Evolutionary conservation across 192 early-diverging fungal species (phyloP), one percentile per base, ranked within the genome.

Genomic region (Umbelopsis isabellina): DNA sequence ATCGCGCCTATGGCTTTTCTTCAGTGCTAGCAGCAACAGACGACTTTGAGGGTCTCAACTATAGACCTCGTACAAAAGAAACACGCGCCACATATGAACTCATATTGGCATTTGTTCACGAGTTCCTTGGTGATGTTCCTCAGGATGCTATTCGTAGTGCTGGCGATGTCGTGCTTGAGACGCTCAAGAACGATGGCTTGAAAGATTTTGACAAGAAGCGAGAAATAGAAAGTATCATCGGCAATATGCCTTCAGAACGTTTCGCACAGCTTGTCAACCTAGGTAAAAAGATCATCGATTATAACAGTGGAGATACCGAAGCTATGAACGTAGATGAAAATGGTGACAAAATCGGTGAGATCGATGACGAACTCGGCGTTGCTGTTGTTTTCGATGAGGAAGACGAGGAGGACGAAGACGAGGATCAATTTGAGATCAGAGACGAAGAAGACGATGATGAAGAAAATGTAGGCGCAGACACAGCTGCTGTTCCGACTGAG

Each of bases 311-410:
- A n/a, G 85, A 85, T 9, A 79, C 79, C 2, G 86, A 84, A 4
- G 80, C 75, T 10, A 77, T 80, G 72, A 85, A 76, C 30, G 85
- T 80, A 4, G 93, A 91, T 47, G 86, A 87, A 47, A 85, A 82
- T 37, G 83, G 81, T 22, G 84, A 80, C 30, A 78, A 69, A 9
- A 83, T 75, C 7, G 90, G 77, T 53, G 88, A 84, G 6, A 87
- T 86, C 35, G 97, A 96, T 49, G 94, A 97, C 49, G 92, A 95
- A 72, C 77, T 91, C 12, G 97, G 96, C 51, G 94, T 98, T 18
- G 95, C 97, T 4, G 97, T 98, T 16, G 92, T 96, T 1, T 97
- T 99, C 80, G 97, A 96, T 70, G 97, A 96, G 51, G 95, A 96
- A 16, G 94, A 97, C 13, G 95, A 98, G 20, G 91, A 92, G 7